These are phyloP conservation scores for Metarhizium humberi DNA, from an alignment of 2,329 filamentous ascomycete genomes.

Conservation along the genomic window DNA sequence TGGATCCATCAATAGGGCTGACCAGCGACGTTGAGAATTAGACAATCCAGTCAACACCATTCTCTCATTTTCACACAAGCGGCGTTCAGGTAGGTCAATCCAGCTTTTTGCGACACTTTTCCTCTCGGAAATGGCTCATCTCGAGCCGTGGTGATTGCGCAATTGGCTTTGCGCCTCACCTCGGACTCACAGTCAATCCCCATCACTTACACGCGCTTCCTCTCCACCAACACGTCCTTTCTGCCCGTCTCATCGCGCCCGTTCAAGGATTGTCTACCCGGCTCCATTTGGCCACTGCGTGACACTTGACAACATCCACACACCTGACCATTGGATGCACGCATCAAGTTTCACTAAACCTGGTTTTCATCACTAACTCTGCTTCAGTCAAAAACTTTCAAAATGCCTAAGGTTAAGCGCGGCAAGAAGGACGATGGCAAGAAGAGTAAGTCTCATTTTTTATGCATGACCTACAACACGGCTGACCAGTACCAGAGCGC, in stretches of 20 bases:
- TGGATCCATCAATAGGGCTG: constrained; percentile 7
- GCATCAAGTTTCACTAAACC: not conserved
- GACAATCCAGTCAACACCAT: constrained; percentile 13
- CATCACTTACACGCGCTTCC: constrained; percentile 1
- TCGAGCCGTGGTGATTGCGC: not conserved
- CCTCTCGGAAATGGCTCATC: constrained; percentile 4
- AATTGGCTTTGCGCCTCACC: constrained; percentile 21
- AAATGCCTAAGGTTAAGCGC: constrained; percentile 53
- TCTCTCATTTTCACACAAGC: constrained; percentile 6
- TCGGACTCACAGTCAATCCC: not conserved
- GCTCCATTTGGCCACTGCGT: not conserved
- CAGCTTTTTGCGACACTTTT: not conserved
- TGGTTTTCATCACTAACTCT: constrained; percentile 11
- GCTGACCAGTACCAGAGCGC: constrained; percentile 25
- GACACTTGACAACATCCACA: not conserved
- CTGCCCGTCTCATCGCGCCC: not conserved
- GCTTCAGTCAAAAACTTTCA: constrained; percentile 24
- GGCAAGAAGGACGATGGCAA: constrained; percentile 47
- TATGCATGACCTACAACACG: constrained; percentile 3
- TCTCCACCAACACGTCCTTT: not conserved
- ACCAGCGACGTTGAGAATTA: constrained; percentile 7
- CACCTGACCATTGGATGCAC: not conserved
- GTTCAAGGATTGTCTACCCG: not conserved
- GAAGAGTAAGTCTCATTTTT: constrained; percentile 42
- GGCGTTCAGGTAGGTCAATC: constrained; percentile 3